These are phyloP conservation scores for Scheffersomyces cryptocercus DNA, from an alignment of 1,139 yeast species.

Conservation along the genomic window DNA sequence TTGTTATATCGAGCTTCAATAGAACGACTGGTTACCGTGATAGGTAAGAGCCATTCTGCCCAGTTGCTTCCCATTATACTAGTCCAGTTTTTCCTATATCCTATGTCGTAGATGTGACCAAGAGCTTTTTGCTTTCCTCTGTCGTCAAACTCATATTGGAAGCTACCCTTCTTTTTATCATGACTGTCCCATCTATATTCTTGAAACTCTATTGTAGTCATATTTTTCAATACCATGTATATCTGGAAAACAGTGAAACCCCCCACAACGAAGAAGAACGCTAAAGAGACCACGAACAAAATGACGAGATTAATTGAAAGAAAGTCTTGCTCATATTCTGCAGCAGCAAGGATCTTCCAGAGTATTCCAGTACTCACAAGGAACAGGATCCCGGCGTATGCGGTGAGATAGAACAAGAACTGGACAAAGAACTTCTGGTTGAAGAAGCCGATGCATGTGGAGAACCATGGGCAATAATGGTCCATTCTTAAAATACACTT, in stretches of 20 bases:
- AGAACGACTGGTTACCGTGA: constrained; percentile 28
- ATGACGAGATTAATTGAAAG: constrained; percentile 64
- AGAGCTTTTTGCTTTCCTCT: constrained; percentile 28
- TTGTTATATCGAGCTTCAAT: constrained; percentile 33
- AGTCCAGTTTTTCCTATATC: constrained; percentile 59
- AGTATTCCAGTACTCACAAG: constrained; percentile 41
- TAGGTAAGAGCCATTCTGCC: constrained; percentile 74
- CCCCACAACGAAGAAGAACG: constrained; percentile 63
- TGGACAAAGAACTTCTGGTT: constrained; percentile 83
- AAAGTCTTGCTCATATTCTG: constrained; percentile 36
- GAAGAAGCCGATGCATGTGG: constrained; percentile 79
- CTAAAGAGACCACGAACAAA: constrained; percentile 57
- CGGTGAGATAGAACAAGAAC: constrained; percentile 59
- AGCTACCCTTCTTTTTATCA: constrained; percentile 14
- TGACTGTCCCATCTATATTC: constrained; percentile 48
- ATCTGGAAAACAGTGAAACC: constrained; percentile 61
- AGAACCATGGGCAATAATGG: constrained; percentile 98
- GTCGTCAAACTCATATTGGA: constrained; percentile 38
- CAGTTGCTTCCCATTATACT: constrained; percentile 70
- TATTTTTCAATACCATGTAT: constrained; percentile 60
- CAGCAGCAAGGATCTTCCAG: constrained; percentile 51
- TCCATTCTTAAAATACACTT: constrained; percentile 77
- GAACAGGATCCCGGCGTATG: constrained; percentile 46
- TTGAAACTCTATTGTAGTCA: constrained; percentile 82
- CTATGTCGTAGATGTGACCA: constrained; percentile 78